A percentile compares a stretch with the other conserved stretches of the same genome.
These are phyloP conservation scores for Zasmidium cellare DNA, from an alignment of 2,329 filamentous ascomycete genomes.

Conservation along the genomic window DNA sequence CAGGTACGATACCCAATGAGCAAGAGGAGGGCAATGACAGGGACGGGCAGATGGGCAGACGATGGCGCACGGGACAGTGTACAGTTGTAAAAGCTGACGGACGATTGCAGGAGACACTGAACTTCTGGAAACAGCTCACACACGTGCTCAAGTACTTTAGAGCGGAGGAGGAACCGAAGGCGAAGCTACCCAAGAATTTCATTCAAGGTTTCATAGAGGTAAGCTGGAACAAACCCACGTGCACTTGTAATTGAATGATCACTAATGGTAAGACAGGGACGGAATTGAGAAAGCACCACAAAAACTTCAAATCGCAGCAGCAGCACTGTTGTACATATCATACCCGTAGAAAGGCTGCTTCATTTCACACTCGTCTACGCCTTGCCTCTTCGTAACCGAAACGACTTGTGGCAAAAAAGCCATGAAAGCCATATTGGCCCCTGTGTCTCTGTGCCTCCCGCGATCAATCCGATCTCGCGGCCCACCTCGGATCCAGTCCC, in stretches of 20 bases:
- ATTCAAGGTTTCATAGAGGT: constrained; percentile 95
- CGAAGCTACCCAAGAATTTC: constrained; percentile 81
- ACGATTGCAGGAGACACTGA: constrained; percentile 79
- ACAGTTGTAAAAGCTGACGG: neutral
- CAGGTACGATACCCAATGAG: constrained; percentile 62
- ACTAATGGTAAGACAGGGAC: too few species aligned
- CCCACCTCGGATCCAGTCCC: too few species aligned
- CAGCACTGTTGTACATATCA: constrained; percentile 29
- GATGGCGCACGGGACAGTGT: neutral
- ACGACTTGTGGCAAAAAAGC: too few species aligned
- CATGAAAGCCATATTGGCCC: too few species aligned
- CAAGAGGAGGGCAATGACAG: neutral
- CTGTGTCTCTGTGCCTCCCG: too few species aligned
- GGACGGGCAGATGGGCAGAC: neutral
- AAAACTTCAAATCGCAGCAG: neutral
- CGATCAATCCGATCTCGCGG: too few species aligned
- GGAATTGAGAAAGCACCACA: constrained; percentile 23
- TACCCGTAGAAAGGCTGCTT: constrained; percentile 18
- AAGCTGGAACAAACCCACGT: constrained; percentile 34
- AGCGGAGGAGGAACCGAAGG: constrained; percentile 75
- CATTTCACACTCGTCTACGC: neutral
- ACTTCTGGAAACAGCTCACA: constrained; percentile 97
- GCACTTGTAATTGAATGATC: too few species aligned
- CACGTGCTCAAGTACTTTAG: constrained; percentile 98
- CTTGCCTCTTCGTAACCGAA: too few species aligned